Base-by-base conservation (phyloP, 495 filamentous ascomycete species). In the Penicillium parvum region DNA sequence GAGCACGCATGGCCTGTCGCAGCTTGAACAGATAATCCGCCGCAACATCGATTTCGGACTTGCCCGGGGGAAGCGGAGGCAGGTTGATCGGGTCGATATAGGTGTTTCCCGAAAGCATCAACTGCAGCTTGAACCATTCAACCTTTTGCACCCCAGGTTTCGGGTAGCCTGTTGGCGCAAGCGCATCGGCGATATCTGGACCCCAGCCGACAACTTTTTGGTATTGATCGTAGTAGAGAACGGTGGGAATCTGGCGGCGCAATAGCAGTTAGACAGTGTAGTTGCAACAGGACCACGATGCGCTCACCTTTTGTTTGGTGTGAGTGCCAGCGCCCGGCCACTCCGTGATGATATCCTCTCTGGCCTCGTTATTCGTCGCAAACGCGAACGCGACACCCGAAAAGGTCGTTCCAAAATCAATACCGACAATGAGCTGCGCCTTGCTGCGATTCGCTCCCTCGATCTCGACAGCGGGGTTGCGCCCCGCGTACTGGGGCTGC, bases 11-110 rank as follows among this genome's bases (percentile, higher is more conserved):
- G 9, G 84, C 84, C 64, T 85, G 83, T 29, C 84, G 81, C 43
- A 88, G 65, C 57, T 88, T 85, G 71, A 86, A 86, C 28, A 88
- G 81, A 55, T 87, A 88, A 59, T 87, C 84, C 45, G 84, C 84
- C 16, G 84, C 84, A 36, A 88, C 84, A 65, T 88, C 84, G 60
- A 88, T 85, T 58, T 87, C 84, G 6, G 83, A 85, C 63, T 88
- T 88, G 46, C 84, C 84, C 12, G 84, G 82, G 20, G 84, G 84
- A 19, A 87, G 79, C 30, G 84, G 82, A 22, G 84, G 84, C 28
- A 88, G 73, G 64, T 88, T 88, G 69, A 87, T 87, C 22, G 83
- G 85, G 46, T 88, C 85, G 47, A 88, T 86, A 58, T 88, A 88
- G 3, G 84, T 88, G 57, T 87, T 88, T 38, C 84, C 84, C 12